phyloP scores from a whole-genome alignment of 345 rosid species.

The Populus pruinosa region DNA sequence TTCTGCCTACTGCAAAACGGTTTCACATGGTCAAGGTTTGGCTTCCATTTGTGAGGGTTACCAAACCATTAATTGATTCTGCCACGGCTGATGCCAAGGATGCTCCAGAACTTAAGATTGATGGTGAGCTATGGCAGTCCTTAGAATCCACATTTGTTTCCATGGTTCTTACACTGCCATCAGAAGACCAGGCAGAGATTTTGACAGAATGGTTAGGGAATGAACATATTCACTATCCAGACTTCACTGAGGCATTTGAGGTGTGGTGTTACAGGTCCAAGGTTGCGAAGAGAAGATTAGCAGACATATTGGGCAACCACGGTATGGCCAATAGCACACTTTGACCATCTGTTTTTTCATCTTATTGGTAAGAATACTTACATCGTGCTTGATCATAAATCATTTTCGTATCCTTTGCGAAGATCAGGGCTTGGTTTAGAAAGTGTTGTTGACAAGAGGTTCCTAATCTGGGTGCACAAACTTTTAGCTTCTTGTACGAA shows the following conservation, averaged over 20 bases:
- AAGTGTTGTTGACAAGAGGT: neutral
- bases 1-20: conserved; percentile 61
- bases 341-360: neutral
- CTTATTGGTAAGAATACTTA: conserved; percentile 6
- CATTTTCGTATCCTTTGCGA: neutral
- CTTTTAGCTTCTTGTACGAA: neutral
- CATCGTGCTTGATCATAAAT: conserved; percentile 3
- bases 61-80: conserved; percentile 62
- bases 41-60: conserved; percentile 79
- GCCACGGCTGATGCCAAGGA: conserved; percentile 26
- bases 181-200: conserved; percentile 77
- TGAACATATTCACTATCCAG: conserved; percentile 59
- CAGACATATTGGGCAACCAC: conserved; percentile 25
- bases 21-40: conserved; percentile 65
- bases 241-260: conserved; percentile 86
- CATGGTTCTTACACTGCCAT: conserved; percentile 68
- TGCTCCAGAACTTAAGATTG: conserved; percentile 37
- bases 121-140: conserved; percentile 78
- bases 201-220: conserved; percentile 72
- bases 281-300: conserved; percentile 69
- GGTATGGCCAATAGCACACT: conserved; percentile 2
- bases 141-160: conserved; percentile 73
- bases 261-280: conserved; percentile 85
- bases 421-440: neutral
- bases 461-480: neutral